These are phyloP conservation scores for Ceratopteris richardii DNA, from an alignment of 75 land plant species.

Conservation along the genomic window DNA sequence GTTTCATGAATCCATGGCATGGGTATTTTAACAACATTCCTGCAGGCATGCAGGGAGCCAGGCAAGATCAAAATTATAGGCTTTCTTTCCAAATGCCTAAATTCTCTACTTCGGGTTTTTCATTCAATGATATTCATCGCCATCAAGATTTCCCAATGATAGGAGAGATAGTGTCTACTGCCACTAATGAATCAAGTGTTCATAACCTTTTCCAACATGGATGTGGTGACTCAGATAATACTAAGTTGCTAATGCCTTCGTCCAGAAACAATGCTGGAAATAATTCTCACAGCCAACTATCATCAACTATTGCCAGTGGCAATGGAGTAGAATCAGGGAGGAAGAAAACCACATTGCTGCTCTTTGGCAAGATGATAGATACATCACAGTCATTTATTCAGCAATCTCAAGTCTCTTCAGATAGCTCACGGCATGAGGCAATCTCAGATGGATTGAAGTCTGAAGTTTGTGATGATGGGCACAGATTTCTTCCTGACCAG, in stretches of 20 bases:
- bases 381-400: slow-evolving; percentile 21
- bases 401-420: slow-evolving; percentile 35
- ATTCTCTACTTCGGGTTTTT: slow-evolving; percentile 33
- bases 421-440: slow-evolving; percentile 18
- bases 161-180: not conserved
- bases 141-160: slow-evolving; percentile 11
- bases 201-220: not conserved
- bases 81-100: slow-evolving; percentile 38
- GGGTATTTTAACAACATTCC: slow-evolving; percentile 53
- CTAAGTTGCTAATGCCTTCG: not conserved
- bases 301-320: slow-evolving; percentile 3
- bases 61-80: slow-evolving; percentile 81
- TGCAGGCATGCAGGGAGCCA: slow-evolving; percentile 99
- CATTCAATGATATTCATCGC: slow-evolving; percentile 6
- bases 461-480: slow-evolving; percentile 8
- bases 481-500: slow-evolving; percentile 4
- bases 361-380: slow-evolving; percentile 46
- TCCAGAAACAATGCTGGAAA: slow-evolving; percentile 4
- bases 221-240: not conserved
- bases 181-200: not conserved
- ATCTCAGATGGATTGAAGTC: slow-evolving; percentile 5
- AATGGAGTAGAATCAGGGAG: slow-evolving; percentile 8
- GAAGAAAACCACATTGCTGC: slow-evolving; percentile 29
- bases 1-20: slow-evolving; percentile 48
- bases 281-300: slow-evolving; percentile 9